Evolutionary conservation across 805 yeast genomes (phyloP).

Genomic region (Wickerhamomyces silvicola): DNA sequence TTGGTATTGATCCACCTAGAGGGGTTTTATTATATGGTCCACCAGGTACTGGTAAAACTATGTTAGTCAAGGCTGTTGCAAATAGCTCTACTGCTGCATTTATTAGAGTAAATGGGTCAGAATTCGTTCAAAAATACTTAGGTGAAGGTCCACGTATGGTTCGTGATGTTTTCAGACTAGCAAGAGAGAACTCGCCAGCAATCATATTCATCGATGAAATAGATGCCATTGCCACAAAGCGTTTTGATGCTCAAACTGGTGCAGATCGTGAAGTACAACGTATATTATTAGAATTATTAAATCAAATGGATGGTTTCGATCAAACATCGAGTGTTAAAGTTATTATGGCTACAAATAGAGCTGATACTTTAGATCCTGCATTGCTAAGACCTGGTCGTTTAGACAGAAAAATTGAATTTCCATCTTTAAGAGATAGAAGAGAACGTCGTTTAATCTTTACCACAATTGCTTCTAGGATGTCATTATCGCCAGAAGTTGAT

Average conservation of each 20-base stretch:
- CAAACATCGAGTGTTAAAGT: conserved; percentile 93
- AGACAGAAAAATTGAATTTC: conserved; percentile 97
- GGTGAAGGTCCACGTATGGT: conserved; percentile 99
- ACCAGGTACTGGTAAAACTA: conserved; percentile 99
- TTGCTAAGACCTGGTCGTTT: conserved; percentile 96
- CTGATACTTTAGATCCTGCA: conserved; percentile 99
- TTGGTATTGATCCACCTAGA: conserved; percentile 98
- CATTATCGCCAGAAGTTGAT: conserved; percentile 96
- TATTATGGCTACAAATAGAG: conserved; percentile 98
- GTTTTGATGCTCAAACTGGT: conserved; percentile 99
- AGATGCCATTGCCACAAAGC: conserved; percentile 97
- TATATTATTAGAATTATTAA: conserved; percentile 87
- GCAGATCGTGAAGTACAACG: conserved; percentile 99
- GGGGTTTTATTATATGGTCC: conserved; percentile 98
- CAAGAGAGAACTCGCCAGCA: conserved; percentile 95
- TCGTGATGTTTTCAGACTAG: conserved; percentile 93
- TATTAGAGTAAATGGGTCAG: conserved; percentile 96
- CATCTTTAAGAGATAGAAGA: conserved; percentile 92
- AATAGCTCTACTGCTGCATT: conserved; percentile 93
- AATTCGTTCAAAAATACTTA: conserved; percentile 93
- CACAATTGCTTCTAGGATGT: conserved; percentile 95
- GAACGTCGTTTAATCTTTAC: conserved; percentile 95
- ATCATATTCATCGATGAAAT: conserved; percentile 97
- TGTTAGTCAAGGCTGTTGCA: conserved; percentile 98
- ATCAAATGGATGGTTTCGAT: conserved; percentile 99